Percentiles rank a stretch among this genome's conserved stretches.
phyloP scores from a whole-genome alignment of 768 basidiomycete genomes.

The Suillus spraguei region DNA sequence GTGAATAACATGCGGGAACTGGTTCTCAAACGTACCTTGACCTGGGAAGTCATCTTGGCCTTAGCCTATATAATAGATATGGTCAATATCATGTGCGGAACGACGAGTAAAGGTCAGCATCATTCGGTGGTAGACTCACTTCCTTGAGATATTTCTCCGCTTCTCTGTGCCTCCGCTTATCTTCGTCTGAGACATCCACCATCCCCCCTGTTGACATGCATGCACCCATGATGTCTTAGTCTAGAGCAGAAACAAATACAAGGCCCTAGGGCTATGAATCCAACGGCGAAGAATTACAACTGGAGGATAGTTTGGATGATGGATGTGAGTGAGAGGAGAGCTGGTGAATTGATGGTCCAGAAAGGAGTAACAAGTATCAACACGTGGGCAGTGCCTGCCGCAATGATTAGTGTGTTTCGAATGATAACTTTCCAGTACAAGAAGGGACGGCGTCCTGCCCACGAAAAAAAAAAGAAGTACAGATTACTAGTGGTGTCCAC shows the following conservation, averaged over 20 bases:
- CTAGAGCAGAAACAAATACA: constrained; percentile 11
- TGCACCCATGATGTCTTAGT: constrained; percentile 59
- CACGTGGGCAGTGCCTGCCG: constrained; percentile 1
- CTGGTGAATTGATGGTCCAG: background rate
- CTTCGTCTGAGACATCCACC: constrained; percentile 68
- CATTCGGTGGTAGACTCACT: constrained; percentile 41
- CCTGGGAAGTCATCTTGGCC: constrained; percentile 67
- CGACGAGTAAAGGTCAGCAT: constrained; percentile 10
- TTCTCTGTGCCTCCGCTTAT: constrained; percentile 63
- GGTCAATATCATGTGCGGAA: background rate
- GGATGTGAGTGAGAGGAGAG: constrained; percentile 13
- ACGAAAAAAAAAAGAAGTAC: background rate
- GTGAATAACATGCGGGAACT: background rate
- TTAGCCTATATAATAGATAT: constrained; percentile 57
- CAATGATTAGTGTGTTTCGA: no score
- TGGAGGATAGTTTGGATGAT: constrained; percentile 4
- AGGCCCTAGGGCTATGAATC: constrained; percentile 18
- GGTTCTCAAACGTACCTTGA: constrained; percentile 59
- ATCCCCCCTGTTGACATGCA: constrained; percentile 68
- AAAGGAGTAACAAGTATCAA: constrained; percentile 12
- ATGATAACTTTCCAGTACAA: background rate
- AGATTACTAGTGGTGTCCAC: background rate
- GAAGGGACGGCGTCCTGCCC: no score
- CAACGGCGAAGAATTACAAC: constrained; percentile 15
- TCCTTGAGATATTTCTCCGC: constrained; percentile 81